phyloP scores from a whole-genome alignment of 139 green algal species.

The Coccomyxa sp. region DNA sequence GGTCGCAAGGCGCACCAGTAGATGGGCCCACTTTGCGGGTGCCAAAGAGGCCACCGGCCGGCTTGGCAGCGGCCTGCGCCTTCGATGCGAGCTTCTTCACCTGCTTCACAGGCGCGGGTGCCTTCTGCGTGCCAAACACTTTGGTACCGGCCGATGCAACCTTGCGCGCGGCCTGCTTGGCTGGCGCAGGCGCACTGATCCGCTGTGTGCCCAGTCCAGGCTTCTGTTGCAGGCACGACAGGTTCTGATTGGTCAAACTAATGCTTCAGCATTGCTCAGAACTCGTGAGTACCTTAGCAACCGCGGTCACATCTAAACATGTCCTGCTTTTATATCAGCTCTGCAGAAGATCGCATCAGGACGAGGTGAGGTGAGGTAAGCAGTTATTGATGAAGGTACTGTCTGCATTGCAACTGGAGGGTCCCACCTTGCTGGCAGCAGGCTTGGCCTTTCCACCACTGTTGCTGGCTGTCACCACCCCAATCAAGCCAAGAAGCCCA shows the following conservation, averaged over 20 bases:
- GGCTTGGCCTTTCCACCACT: not conserved
- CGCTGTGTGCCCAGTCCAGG: not conserved
- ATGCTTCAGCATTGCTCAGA: too few species aligned
- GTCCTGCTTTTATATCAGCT: not conserved
- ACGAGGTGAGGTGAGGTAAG: not conserved
- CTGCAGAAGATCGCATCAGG: not conserved
- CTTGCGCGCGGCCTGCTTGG: not conserved
- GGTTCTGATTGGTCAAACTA: too few species aligned
- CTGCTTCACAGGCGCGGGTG: too few species aligned
- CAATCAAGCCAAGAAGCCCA: not conserved
- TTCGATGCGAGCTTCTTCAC: not conserved
- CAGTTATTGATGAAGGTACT: not conserved
- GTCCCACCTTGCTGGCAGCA: not conserved
- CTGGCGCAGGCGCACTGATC: not conserved
- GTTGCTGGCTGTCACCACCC: not conserved
- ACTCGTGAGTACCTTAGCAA: not conserved
- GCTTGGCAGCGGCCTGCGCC: not conserved
- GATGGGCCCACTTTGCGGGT: not conserved
- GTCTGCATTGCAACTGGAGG: not conserved
- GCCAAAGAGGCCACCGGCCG: not conserved
- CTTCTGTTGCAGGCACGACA: not conserved
- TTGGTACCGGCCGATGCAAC: not conserved
- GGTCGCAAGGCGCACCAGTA: not conserved
- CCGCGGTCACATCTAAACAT: not conserved
- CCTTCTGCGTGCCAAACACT: too few species aligned